Conservation (phyloP, 495 filamentous ascomycete species). For the Aspergillus baeticus region DNA sequence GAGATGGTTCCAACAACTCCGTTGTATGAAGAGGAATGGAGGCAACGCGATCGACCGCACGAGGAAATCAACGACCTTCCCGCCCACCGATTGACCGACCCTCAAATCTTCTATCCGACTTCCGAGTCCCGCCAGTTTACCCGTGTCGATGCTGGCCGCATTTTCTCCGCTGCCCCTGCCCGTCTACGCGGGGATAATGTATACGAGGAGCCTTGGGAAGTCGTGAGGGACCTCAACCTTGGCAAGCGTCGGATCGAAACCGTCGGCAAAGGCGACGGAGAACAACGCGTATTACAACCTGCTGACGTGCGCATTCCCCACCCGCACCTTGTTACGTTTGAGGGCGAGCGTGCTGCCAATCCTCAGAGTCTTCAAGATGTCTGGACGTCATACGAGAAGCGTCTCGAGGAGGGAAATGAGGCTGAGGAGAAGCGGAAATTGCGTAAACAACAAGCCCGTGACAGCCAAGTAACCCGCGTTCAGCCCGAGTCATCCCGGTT, state of each 20-base stretch:
- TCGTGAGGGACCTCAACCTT: constrained; percentile 25
- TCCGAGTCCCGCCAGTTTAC: constrained; percentile 90
- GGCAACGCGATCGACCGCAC: constrained; percentile 43
- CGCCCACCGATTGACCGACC: constrained; percentile 72
- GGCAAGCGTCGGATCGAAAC: constrained; percentile 34
- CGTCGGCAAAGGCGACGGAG: constrained; percentile 43
- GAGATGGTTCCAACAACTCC: constrained; percentile 73
- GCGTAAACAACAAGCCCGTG: constrained; percentile 37
- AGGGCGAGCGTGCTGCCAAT: constrained; percentile 35
- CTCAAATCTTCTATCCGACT: constrained; percentile 86
- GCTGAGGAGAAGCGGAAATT: constrained; percentile 36
- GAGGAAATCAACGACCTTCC: constrained; percentile 92
- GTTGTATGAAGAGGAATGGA: constrained; percentile 23
- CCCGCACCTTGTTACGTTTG: constrained; percentile 72
- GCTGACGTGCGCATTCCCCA: constrained; percentile 87
- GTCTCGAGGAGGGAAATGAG: constrained; percentile 43
- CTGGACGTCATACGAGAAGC: constrained; percentile 36
- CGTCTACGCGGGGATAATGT: constrained; percentile 25
- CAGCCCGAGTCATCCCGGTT: constrained; percentile 59
- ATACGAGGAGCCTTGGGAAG: constrained; percentile 29
- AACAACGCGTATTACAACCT: constrained; percentile 63
- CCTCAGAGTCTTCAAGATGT: constrained; percentile 35
- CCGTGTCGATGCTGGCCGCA: constrained; percentile 82
- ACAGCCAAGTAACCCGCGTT: constrained; percentile 39
- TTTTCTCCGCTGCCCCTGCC: constrained; percentile 60